phyloP scores from a whole-genome alignment of 1,284 basidiomycete genomes.

The Tremellales sp. region DNA sequence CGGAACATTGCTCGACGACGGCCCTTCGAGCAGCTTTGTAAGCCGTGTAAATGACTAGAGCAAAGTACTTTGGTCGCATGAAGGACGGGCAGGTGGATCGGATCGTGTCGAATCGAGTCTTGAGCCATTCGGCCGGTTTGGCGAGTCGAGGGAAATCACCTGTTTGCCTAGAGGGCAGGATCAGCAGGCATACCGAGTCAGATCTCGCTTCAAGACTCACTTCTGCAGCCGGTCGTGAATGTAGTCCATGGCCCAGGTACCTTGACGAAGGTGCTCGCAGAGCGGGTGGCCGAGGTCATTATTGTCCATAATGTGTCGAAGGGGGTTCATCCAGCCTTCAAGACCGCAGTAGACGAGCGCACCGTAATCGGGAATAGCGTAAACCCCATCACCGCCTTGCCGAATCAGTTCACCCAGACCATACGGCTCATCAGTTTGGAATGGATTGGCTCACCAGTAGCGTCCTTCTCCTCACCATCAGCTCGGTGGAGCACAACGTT shows the following conservation, averaged over 20 bases:
- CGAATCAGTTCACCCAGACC: background rate
- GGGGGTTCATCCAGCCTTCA: constrained; percentile 90
- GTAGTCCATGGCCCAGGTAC: constrained; percentile 87
- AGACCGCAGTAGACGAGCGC: constrained; percentile 81
- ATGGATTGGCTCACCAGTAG: constrained; percentile 58
- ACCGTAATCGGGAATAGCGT: constrained; percentile 69
- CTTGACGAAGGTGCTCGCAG: constrained; percentile 77
- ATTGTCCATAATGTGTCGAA: constrained; percentile 72
- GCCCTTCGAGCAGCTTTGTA: constrained; percentile 80
- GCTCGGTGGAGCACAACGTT: constrained; percentile 78
- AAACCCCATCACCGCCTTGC: constrained; percentile 61
- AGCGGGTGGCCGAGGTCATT: constrained; percentile 91
- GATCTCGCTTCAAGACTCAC: constrained; percentile 55
- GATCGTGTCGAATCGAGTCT: constrained; percentile 74
- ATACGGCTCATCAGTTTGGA: too few relatives aligned
- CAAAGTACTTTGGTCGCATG: constrained; percentile 89
- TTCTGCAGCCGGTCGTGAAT: constrained; percentile 64
- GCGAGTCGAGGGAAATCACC: constrained; percentile 63
- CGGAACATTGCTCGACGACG: constrained; percentile 78
- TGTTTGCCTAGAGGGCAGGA: constrained; percentile 56
- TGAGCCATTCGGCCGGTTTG: constrained; percentile 73
- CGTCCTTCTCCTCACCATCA: constrained; percentile 85
- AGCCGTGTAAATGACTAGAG: constrained; percentile 78
- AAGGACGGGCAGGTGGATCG: constrained; percentile 70
- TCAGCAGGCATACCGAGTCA: constrained; percentile 5